Conservation (phyloP, 805 yeast species). For the Maudiozyma pseudohumilis region DNA sequence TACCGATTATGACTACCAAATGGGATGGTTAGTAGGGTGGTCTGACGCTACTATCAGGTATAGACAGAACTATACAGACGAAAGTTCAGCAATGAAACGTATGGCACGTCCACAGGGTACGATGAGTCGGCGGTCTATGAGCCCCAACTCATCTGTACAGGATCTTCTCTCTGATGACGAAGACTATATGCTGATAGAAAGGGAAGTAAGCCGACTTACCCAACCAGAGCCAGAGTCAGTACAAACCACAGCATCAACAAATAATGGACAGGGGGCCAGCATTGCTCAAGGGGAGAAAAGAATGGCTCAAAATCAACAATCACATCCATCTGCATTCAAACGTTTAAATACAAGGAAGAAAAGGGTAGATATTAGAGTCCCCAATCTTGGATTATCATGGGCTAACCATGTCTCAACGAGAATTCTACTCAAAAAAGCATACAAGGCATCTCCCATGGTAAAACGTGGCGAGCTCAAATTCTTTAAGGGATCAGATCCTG, state of each 20-base stretch:
- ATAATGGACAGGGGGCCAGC: neutral
- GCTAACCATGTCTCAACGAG: constrained; percentile 42
- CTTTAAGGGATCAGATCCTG: constrained; percentile 28
- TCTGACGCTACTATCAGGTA: constrained; percentile 33
- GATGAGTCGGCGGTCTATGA: constrained; percentile 3
- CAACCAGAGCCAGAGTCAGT: neutral
- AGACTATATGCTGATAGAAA: constrained; percentile 19
- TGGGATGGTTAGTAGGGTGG: constrained; percentile 75
- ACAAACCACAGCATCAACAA: neutral
- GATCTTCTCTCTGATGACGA: constrained; percentile 24
- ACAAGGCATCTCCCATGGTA: constrained; percentile 31
- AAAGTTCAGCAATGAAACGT: neutral
- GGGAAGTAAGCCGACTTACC: constrained; percentile 11
- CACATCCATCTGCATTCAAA: neutral
- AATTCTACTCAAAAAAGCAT: constrained; percentile 36
- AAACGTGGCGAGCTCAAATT: constrained; percentile 23
- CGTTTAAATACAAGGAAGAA: constrained; percentile 7
- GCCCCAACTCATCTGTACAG: neutral
- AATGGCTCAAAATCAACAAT: neutral
- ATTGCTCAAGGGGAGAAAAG: neutral
- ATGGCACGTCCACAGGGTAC: constrained; percentile 1
- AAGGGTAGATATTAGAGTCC: constrained; percentile 31
- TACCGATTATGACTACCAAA: constrained; percentile 48
- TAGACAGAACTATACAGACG: constrained; percentile 17
- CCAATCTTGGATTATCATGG: constrained; percentile 51